A percentile compares a stretch with the other conserved stretches of the same genome.
phyloP scores from a whole-genome alignment of 2,329 filamentous ascomycete species.

The Rutstroemia sp. region DNA sequence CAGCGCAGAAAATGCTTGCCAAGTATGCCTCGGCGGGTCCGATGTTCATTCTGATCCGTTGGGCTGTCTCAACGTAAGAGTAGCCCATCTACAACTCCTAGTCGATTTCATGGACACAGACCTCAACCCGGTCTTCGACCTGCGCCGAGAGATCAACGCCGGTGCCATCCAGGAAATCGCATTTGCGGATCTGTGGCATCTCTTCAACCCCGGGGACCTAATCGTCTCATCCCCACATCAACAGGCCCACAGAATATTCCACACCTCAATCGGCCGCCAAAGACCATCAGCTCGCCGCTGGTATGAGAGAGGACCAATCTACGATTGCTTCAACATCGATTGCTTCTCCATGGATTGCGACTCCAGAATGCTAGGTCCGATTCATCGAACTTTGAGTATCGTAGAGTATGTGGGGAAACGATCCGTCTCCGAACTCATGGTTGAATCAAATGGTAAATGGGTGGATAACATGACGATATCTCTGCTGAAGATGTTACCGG shows the following conservation, averaged over 20 bases:
- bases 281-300: neutral
- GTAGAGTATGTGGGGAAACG: conserved; percentile 1
- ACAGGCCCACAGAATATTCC: neutral
- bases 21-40: neutral
- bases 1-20: neutral
- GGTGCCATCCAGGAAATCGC: neutral
- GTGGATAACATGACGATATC: neutral
- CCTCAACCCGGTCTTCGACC: conserved; percentile 4
- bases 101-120: conserved; percentile 4
- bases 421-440: neutral
- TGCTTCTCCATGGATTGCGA: neutral
- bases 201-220: conserved; percentile 8
- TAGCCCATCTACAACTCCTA: conserved; percentile 1
- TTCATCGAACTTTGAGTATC: conserved; percentile 3
- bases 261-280: neutral
- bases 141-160: neutral
- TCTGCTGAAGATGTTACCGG: neutral
- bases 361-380: neutral
- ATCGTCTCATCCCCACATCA: neutral
- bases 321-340: neutral
- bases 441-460: neutral
- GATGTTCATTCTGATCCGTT: neutral
- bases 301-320: neutral
- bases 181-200: conserved; percentile 6
- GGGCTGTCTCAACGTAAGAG: neutral